phyloP scores from a whole-genome alignment of 2,329 filamentous ascomycete species.

The Fusarium globosum region DNA sequence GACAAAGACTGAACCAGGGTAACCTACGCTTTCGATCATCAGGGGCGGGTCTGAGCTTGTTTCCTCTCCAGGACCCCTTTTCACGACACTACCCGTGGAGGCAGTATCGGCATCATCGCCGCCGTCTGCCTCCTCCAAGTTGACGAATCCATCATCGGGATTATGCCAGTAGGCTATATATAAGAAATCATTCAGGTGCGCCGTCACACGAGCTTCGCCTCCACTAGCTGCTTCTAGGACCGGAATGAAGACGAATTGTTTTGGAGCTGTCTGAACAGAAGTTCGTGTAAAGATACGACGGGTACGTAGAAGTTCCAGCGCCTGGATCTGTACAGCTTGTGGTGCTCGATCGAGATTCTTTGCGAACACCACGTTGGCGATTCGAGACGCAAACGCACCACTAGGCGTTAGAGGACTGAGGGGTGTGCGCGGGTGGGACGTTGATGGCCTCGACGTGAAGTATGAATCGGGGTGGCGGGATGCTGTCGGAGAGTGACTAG shows the following conservation, averaged over 20 bases:
- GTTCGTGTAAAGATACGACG: slow-evolving; percentile 81
- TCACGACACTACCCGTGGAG: slow-evolving; percentile 60
- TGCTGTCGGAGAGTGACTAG: slow-evolving; percentile 43
- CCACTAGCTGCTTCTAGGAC: slow-evolving; percentile 66
- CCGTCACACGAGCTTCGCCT: slow-evolving; percentile 61
- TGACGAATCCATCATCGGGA: slow-evolving; percentile 75
- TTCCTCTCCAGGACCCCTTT: slow-evolving; percentile 45
- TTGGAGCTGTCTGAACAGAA: slow-evolving; percentile 78
- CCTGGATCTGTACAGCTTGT: slow-evolving; percentile 85
- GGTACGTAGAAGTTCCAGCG: slow-evolving; percentile 79
- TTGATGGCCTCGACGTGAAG: slow-evolving; percentile 44
- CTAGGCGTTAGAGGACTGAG: slow-evolving; percentile 47
- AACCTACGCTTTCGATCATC: slow-evolving; percentile 58
- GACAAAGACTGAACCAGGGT: not conserved
- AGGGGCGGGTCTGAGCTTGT: slow-evolving; percentile 45
- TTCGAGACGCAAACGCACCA: slow-evolving; percentile 52
- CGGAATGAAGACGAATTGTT: slow-evolving; percentile 82
- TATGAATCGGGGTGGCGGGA: slow-evolving; percentile 47
- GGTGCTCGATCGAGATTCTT: slow-evolving; percentile 80
- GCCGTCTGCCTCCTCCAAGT: slow-evolving; percentile 72
- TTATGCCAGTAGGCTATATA: slow-evolving; percentile 90
- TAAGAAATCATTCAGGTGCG: slow-evolving; percentile 81
- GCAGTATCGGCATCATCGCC: slow-evolving; percentile 48
- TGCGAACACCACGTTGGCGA: slow-evolving; percentile 86
- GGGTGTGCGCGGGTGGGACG: slow-evolving; percentile 38